Evolutionary conservation across 306 rosid species (phyloP).

Genomic region (Purshia tridentata): DNA sequence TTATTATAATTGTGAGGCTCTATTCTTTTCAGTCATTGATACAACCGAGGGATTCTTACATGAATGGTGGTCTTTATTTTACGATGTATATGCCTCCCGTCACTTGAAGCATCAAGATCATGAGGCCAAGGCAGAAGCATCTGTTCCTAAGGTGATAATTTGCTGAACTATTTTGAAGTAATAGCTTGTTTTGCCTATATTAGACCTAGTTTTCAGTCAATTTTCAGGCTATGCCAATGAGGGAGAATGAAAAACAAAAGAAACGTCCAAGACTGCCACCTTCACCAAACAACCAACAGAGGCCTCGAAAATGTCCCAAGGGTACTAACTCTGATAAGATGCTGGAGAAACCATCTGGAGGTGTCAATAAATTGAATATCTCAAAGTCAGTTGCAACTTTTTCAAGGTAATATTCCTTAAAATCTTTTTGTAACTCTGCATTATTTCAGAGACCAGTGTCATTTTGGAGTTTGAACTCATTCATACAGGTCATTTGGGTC

Average conservation of each 20-base stretch:
- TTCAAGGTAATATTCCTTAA: slow-evolving; percentile 39
- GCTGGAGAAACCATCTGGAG: not conserved
- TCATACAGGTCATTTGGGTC: not conserved
- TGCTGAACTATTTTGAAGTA: not conserved
- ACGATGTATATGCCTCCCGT: slow-evolving; percentile 14
- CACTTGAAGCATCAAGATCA: slow-evolving; percentile 5
- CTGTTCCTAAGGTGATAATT: slow-evolving; percentile 23
- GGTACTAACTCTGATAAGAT: slow-evolving; percentile 2
- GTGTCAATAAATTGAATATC: slow-evolving; percentile 19
- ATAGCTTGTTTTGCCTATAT: not conserved
- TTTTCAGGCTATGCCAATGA: slow-evolving; percentile 36
- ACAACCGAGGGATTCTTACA: slow-evolving; percentile 43
- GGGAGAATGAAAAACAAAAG: slow-evolving; percentile 19
- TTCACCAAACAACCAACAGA: slow-evolving; percentile 22
- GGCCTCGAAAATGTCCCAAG: slow-evolving; percentile 24
- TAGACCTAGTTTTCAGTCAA: slow-evolving; percentile 6
- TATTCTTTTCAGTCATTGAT: slow-evolving; percentile 30
- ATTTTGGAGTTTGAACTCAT: not conserved
- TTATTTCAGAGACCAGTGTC: not conserved
- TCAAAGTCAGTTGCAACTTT: slow-evolving; percentile 5
- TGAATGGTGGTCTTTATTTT: slow-evolving; percentile 67
- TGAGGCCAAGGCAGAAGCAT: slow-evolving; percentile 23
- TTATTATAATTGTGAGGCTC: not conserved
- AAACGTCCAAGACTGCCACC: slow-evolving; percentile 25
- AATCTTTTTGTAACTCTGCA: not conserved